Evolutionary conservation across 768 basidiomycete genomes (phyloP), one percentile per base, ranked within the genome.

Genomic region (Leccinum ochraceum): DNA sequence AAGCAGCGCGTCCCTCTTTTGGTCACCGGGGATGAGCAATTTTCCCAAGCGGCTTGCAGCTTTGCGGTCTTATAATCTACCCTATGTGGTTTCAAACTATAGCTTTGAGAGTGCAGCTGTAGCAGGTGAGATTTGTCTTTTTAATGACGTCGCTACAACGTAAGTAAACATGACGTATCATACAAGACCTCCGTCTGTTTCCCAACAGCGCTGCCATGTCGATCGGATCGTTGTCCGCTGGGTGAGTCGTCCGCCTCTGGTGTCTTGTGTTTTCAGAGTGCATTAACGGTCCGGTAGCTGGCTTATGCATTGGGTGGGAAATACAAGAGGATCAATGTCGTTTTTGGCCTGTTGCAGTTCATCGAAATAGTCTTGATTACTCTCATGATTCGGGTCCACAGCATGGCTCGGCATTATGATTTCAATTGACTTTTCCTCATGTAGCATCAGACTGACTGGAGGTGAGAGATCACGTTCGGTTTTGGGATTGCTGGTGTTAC

Each of bases 61-160:
- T 88, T 93, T 57, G 77, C 86, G 1, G 80, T 93, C 66, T 87
- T 83, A 71, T 92, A 89, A 73, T 88, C 73, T 89, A 83, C 73
- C 91, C 91, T 5, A 86, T 88, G 72, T 92, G 89, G 88, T 93
- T 92, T 71, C 89, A 92, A 71, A 91, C 89, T 0, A 90, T 92
- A 6, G 78, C 82, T 70, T 69, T 90, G 28, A 85, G 16, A 87
- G 79, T 56, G 85, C 89, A 20, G 84, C 87, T 13, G 82, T 80
- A 7, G 86, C 87, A 16, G 87, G 87, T 86, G 64, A 57, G 80
- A 71, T n/a, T 17, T 24, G 11, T 28, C 6, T 42, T 39, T 28
- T 34, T 26, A 52, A 42, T n/a, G 52, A 60, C 22, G 26, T 46
- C 20, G 20, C 44, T 20, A 8, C 16, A 28, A 6, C 16, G 26